Base-by-base conservation (phyloP, 306 rosid genomes). In the Ochetophila trinervis region DNA sequence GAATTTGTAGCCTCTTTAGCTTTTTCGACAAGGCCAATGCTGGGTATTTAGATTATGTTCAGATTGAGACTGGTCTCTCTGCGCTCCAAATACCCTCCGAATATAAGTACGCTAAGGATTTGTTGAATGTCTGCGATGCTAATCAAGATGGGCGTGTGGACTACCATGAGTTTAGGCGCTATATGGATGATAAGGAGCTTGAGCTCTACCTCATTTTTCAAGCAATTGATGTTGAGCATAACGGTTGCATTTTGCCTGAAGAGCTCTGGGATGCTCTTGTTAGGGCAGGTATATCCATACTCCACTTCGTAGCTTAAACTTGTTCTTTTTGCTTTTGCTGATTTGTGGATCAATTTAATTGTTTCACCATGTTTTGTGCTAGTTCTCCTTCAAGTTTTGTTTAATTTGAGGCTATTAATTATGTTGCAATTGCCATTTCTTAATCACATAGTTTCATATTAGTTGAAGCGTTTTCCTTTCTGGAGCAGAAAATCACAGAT, bases 261-360 rank as follows among this genome's bases (percentile, higher is more conserved):
- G 95, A 91, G 82, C 90, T 91, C 4, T 88, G 79, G 82, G 97
- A 91, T 66, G 93, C 97, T 47, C 95, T 91, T 53, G 75, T 88
- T 0, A 78, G 70, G 75, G 90, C 91, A 80, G 93, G 97, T 83
- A 72, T 60, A 61, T 53, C 56, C 22, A 15, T 63, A 36, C 44
- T 56, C 50, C 4, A 11, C 23, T 48, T 10, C 2, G 6, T 19
- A 12, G 14, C 30, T 1, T 21, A 6, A 40, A 8, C 45, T 40
- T 40, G 13, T 40, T 27, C 32, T 40, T 40, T 40, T 8, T 12
- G 45, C 45, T 40, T 40, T 10, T 12, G 8, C 4, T 40, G 13
- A 6, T 40, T 40, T 40, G 45, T 8, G 45, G 12, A 6, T 40
- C 20, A 18, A 49, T 44, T 37, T 51, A 53, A 34, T 4, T 40